A percentile compares a stretch with the other conserved stretches of the same genome.
Conservation (phyloP, 2,329 filamentous ascomycete genomes). For the Pseudogymnoascus sp. region DNA sequence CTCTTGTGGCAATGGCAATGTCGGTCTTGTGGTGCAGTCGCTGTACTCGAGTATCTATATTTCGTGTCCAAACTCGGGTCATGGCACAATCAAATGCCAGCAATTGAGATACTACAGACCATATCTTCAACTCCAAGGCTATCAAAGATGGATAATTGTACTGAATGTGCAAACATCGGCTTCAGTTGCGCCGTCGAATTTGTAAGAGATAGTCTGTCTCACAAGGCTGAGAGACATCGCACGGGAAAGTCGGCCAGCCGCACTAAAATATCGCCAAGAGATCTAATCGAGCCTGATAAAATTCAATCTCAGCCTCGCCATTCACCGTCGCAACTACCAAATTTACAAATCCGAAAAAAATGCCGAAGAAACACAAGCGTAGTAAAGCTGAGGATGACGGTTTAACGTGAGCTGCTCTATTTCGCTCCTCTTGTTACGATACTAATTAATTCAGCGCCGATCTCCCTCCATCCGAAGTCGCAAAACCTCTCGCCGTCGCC, state of each 20-base stretch:
- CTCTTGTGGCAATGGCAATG: not conserved
- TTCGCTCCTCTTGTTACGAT: not conserved
- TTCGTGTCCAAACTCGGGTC: not conserved
- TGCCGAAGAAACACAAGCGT: slow-evolving; percentile 85
- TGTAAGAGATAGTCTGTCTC: not conserved
- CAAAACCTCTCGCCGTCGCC: slow-evolving; percentile 40
- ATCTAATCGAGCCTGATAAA: slow-evolving; percentile 9
- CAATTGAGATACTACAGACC: not conserved
- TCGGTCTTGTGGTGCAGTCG: not conserved
- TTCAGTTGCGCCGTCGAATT: not conserved
- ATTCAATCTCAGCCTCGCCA: slow-evolving; percentile 4
- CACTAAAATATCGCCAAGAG: not conserved
- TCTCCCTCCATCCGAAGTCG: slow-evolving; percentile 42
- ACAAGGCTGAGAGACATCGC: slow-evolving; percentile 6
- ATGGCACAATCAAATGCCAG: slow-evolving; percentile 1
- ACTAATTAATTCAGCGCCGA: slow-evolving; percentile 23
- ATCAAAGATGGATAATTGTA: not conserved
- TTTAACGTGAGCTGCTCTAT: slow-evolving; percentile 38
- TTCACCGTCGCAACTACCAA: slow-evolving; percentile 10
- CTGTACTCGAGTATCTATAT: not conserved
- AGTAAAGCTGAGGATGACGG: slow-evolving; percentile 45
- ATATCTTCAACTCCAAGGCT: not conserved
- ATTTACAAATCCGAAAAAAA: slow-evolving; percentile 32
- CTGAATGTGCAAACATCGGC: not conserved
- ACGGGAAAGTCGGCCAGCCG: slow-evolving; percentile 3